Evolutionary conservation across 495 filamentous ascomycete genomes (phyloP), one percentile per base, ranked within the genome.

Genomic region (Aspergillus diversus): DNA sequence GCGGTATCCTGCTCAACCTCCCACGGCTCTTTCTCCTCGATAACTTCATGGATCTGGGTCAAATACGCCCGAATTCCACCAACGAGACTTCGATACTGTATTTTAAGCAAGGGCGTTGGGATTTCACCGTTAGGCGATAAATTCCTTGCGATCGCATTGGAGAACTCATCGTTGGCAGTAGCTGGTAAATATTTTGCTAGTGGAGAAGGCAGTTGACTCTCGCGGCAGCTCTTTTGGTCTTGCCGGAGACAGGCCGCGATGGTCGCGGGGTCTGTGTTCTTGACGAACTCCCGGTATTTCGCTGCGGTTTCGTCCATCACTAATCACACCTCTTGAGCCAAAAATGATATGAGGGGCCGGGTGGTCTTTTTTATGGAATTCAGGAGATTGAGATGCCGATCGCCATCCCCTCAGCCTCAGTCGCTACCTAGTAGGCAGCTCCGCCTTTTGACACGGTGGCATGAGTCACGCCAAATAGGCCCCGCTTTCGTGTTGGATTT

Each of bases 1-100:
- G 49, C 50, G 16, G 13, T 61, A 7, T 59, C 56, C 6, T 33
- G 52, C 51, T 65, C 27, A 33, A n/a, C 1, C 46, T 49, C 46
- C 46, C 46, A 49, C 3, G 46, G 46, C 4, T 49, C 46, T 21
- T 21, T 49, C 15, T 49, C 46, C 46, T 17, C 46, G 15, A 17
- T 49, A 16, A 49, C 7, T 49, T 49, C 46, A 17, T 49, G 46
- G 17, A 73, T 63, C 52, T 66, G 59, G 31, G 31, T 55, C 5
- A 71, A 50, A 54, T 75, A 72, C 3, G 63, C 59, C 54, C 55
- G 69, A 62, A 79, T 76, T n/a, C 66, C 65, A 37, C 69, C 56
- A 17, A 79, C 52, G 12, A 77, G 72, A 12, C 71, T 64, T 32
- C 58, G 56, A 53, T 73, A 77, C 54, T 72, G 68, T 11, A 46